These are phyloP conservation scores for Castanea crenata DNA, from an alignment of 306 rosid genomes.

Conservation along the genomic window DNA sequence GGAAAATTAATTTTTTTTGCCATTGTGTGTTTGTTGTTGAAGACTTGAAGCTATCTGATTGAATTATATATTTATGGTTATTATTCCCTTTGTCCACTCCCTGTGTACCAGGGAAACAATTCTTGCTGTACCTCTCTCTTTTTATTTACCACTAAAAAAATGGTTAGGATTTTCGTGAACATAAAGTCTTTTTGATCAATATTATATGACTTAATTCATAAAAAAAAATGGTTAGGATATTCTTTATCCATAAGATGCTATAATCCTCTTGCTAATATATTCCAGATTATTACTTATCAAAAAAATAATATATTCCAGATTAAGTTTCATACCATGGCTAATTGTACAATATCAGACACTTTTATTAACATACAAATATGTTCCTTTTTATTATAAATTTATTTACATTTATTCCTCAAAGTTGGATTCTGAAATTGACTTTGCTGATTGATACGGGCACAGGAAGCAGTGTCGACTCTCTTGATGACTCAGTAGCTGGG, in stretches of 20 bases:
- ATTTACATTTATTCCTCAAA: not conserved
- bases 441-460: conserved; percentile 26
- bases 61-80: not conserved
- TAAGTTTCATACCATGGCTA: not conserved
- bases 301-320: not conserved
- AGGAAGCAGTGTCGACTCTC: conserved; percentile 11
- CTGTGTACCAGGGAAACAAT: too few relatives aligned
- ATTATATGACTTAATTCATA: too few relatives aligned
- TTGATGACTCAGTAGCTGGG: conserved; percentile 29
- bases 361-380: not conserved
- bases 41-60: not conserved
- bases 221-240: not conserved
- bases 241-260: not conserved
- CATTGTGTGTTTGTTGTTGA: not conserved
- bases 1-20: not conserved
- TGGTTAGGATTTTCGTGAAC: too few relatives aligned
- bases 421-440: conserved; percentile 8
- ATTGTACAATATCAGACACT: not conserved
- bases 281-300: not conserved
- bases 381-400: not conserved
- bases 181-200: too few relatives aligned
- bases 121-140: too few relatives aligned
- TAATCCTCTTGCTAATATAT: not conserved
- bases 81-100: too few relatives aligned
- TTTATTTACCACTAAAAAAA: too few relatives aligned